Conservation (phyloP, 768 basidiomycete species). For the Termitomyces sp. region DNA sequence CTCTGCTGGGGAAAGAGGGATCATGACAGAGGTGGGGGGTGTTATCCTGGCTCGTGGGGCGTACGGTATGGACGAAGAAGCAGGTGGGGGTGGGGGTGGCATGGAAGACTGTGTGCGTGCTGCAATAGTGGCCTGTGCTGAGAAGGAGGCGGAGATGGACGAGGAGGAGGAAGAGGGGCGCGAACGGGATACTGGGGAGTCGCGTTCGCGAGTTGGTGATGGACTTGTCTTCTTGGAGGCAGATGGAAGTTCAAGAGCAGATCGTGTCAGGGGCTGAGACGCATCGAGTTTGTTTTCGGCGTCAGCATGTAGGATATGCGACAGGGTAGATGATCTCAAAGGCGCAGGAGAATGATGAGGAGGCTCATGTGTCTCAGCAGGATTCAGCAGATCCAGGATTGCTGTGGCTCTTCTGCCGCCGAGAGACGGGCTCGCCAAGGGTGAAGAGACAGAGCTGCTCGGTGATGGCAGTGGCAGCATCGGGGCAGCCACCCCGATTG, state of each 20-base stretch:
- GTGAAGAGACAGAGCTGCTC: constrained; percentile 28
- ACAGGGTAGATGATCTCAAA: constrained; percentile 40
- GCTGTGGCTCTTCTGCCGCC: constrained; percentile 66
- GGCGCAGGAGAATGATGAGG: constrained; percentile 25
- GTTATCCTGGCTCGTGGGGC: constrained; percentile 61
- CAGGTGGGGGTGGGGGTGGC: constrained; percentile 30
- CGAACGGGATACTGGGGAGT: constrained; percentile 27
- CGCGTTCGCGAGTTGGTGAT: constrained; percentile 25
- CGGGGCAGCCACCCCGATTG: constrained; percentile 44
- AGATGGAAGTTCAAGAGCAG: constrained; percentile 15
- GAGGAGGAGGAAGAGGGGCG: constrained; percentile 38
- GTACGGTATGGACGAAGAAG: constrained; percentile 50
- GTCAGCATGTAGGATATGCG: constrained; percentile 38
- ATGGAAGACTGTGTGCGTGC: constrained; percentile 23
- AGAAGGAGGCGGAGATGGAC: constrained; percentile 21
- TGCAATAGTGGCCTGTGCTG: constrained; percentile 10
- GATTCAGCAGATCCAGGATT: constrained; percentile 75
- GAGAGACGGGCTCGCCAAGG: constrained; percentile 44
- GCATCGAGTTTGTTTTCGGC: constrained; percentile 30
- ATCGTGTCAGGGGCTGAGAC: constrained; percentile 28
- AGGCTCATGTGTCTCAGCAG: constrained; percentile 41
- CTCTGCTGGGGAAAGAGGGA: constrained; percentile 63
- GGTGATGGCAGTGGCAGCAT: constrained; percentile 23
- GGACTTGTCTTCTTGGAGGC: constrained; percentile 18
- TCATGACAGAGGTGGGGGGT: constrained; percentile 56